phyloP scores from a whole-genome alignment of 306 rosid genomes.

The Quercus berberidifolia region DNA sequence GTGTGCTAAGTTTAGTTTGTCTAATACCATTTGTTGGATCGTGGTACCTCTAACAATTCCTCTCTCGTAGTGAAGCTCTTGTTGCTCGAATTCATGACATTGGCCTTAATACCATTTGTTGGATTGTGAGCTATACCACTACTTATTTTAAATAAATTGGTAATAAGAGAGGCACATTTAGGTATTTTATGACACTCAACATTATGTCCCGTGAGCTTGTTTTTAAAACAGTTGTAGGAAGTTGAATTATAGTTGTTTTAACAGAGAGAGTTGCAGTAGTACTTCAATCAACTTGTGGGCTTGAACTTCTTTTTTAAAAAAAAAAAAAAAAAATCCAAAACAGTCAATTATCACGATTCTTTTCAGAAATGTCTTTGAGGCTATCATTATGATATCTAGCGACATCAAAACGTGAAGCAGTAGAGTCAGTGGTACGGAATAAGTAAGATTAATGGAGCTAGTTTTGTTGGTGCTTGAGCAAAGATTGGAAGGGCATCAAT shows the following conservation, averaged over 20 bases:
- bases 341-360: neutral
- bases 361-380: neutral
- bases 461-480: neutral
- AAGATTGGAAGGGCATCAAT: neutral
- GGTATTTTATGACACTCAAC: fast-evolving
- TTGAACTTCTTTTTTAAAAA: neutral
- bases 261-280: too few relatives aligned
- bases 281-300: neutral
- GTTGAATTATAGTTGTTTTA: too few relatives aligned
- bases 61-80: too few relatives aligned
- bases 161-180: too few relatives aligned
- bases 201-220: too few relatives aligned
- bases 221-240: too few relatives aligned
- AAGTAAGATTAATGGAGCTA: neutral
- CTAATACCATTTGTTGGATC: too few relatives aligned
- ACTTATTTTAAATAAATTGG: too few relatives aligned
- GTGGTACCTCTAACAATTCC: too few relatives aligned
- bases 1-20: neutral
- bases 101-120: too few relatives aligned
- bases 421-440: neutral
- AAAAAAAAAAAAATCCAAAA: neutral
- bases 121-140: too few relatives aligned
- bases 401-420: neutral
- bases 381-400: neutral
- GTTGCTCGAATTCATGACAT: too few relatives aligned